Percentiles rank a stretch among this genome's conserved stretches.
Evolutionary conservation across 2,329 filamentous ascomycete species (phyloP).

Genomic region (Fusarium nurragi): DNA sequence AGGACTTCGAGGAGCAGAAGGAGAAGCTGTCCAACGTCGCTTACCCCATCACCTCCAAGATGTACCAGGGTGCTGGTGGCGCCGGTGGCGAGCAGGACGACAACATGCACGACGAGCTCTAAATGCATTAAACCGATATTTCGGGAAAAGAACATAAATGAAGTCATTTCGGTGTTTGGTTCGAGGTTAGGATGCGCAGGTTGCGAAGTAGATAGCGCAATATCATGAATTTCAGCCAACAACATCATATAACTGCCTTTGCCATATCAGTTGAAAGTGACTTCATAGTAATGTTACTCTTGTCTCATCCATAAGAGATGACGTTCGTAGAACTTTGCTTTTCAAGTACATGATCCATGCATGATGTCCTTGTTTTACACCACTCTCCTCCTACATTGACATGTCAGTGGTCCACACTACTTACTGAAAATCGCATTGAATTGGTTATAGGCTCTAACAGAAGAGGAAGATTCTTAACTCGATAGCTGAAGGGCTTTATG

Average conservation of each 20-base stretch:
- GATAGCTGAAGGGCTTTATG: too few species aligned
- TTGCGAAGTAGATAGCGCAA: slow-evolving; percentile 49
- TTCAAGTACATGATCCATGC: background rate
- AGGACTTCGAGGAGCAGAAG: slow-evolving; percentile 99
- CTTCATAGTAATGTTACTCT: background rate
- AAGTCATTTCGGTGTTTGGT: slow-evolving; percentile 45
- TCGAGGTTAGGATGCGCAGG: slow-evolving; percentile 40
- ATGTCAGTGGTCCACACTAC: background rate
- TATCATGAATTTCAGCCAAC: slow-evolving; percentile 35
- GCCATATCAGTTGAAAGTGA: background rate
- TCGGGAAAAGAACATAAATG: slow-evolving; percentile 44
- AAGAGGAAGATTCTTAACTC: too few species aligned
- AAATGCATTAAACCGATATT: slow-evolving; percentile 56
- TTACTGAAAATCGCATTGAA: background rate
- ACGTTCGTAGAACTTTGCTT: background rate
- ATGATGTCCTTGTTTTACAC: background rate
- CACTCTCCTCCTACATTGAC: background rate
- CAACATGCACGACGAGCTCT: slow-evolving; percentile 83
- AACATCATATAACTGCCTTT: background rate
- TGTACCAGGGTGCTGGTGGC: slow-evolving; percentile 72
- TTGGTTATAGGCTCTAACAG: background rate
- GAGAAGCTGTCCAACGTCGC: slow-evolving; percentile 97
- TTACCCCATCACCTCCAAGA: slow-evolving; percentile 98
- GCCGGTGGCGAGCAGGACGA: slow-evolving; percentile 71
- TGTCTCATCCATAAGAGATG: background rate